Conservation (phyloP, 192 early-diverging fungal genomes). For the Backusella circina region DNA sequence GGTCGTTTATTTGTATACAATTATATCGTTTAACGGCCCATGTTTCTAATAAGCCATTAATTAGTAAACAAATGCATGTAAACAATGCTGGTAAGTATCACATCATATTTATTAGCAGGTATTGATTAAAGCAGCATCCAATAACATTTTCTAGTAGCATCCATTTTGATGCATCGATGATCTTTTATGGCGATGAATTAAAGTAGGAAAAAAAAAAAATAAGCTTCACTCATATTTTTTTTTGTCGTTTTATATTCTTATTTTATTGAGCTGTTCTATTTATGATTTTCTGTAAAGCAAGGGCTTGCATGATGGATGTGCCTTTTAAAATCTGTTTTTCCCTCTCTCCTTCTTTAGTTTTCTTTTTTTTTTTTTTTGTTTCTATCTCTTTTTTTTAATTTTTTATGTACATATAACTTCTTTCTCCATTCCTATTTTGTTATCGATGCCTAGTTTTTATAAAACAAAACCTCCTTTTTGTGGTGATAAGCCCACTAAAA, state of each 20-base stretch:
- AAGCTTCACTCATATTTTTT: not conserved
- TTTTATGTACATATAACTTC: not conserved
- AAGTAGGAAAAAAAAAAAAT: not conserved
- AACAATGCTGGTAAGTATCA: not conserved
- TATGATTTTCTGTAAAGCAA: slow-evolving; percentile 1
- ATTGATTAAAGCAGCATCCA: too few species aligned
- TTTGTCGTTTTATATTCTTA: not conserved
- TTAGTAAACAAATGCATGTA: not conserved
- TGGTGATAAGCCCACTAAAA: not conserved
- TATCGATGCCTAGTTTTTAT: not conserved
- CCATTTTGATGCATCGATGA: not conserved
- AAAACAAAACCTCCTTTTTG: not conserved
- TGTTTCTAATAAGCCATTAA: not conserved
- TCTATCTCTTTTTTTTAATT: not conserved
- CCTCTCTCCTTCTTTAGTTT: not conserved
- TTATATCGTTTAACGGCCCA: not conserved
- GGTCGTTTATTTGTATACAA: not conserved
- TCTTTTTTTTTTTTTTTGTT: not conserved
- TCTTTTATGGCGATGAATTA: not conserved
- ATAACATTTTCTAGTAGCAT: not conserved
- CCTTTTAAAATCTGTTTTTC: not conserved
- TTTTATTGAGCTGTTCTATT: not conserved
- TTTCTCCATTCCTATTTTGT: not conserved
- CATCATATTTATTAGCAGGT: not conserved
- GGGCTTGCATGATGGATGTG: not conserved